Evolutionary conservation across 2,329 filamentous ascomycete genomes (phyloP).

Genomic region (Diaporthe australafricana): DNA sequence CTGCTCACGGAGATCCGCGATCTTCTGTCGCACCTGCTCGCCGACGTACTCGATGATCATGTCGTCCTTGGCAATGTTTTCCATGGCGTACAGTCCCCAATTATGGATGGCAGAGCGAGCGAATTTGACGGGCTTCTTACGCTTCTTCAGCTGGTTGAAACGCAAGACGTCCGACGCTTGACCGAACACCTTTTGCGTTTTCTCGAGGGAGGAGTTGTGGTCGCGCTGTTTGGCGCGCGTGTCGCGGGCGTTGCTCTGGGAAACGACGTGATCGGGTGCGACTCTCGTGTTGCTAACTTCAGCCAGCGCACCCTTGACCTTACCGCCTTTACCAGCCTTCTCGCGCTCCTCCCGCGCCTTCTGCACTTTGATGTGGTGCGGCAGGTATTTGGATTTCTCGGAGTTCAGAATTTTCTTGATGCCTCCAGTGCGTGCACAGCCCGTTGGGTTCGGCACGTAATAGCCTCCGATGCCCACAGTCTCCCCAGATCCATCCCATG

Average conservation of each 20-base stretch:
- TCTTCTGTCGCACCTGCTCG: conserved; percentile 95
- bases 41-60: conserved; percentile 99
- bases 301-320: conserved; percentile 69
- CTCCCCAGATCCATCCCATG: conserved; percentile 46
- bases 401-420: conserved; percentile 96
- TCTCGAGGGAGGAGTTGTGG: conserved; percentile 92
- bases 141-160: conserved; percentile 99
- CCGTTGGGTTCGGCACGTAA: conserved; percentile 88
- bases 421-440: conserved; percentile 90
- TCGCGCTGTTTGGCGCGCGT: conserved; percentile 97
- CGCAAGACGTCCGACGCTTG: conserved; percentile 91
- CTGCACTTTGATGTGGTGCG: conserved; percentile 96
- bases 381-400: conserved; percentile 97
- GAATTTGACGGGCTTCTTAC: conserved; percentile 99
- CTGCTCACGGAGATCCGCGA: conserved; percentile 94
- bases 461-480: conserved; percentile 66
- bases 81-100: conserved; percentile 97
- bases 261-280: conserved; percentile 81
- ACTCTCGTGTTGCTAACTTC: conserved; percentile 79
- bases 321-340: conserved; percentile 72
- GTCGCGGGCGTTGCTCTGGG: conserved; percentile 90
- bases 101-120: conserved; percentile 98
- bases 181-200: conserved; percentile 88
- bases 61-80: conserved; percentile 96
- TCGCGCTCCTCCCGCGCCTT: conserved; percentile 93